These are phyloP conservation scores for Nevesoporus exiguus DNA, from an alignment of 768 basidiomycete genomes.

Conservation along the genomic window DNA sequence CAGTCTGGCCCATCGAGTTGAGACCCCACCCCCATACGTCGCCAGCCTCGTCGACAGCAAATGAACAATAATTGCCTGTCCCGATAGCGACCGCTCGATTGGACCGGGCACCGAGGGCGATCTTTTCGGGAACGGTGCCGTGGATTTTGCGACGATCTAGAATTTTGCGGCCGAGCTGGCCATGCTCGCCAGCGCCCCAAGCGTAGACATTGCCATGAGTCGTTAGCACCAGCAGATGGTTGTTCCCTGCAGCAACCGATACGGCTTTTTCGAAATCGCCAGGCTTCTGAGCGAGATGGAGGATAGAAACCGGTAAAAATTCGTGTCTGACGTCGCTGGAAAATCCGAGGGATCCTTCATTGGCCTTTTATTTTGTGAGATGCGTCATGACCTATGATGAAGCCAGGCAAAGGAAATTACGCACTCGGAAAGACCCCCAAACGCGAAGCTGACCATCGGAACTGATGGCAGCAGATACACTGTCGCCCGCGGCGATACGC, in stretches of 20 bases:
- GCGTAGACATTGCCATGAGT: conserved; percentile 84
- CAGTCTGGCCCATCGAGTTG: conserved; percentile 84
- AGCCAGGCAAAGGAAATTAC: conserved; percentile 22
- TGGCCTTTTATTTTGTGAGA: conserved; percentile 43
- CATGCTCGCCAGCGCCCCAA: conserved; percentile 89
- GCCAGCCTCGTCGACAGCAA: conserved; percentile 82
- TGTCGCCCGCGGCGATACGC: conserved; percentile 80
- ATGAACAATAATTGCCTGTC: conserved; percentile 83
- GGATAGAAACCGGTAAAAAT: conserved; percentile 57
- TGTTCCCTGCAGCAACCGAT: conserved; percentile 75
- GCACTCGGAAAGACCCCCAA: conserved; percentile 89
- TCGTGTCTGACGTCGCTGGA: conserved; percentile 64
- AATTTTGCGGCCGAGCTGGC: conserved; percentile 88
- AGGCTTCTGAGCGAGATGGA: conserved; percentile 57
- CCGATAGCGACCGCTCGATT: conserved; percentile 70
- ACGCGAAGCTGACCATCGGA: conserved; percentile 76
- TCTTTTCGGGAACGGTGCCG: conserved; percentile 84
- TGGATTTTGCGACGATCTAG: conserved; percentile 85
- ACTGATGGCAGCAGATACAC: conserved; percentile 81
- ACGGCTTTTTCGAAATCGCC: conserved; percentile 70
- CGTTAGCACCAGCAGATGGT: conserved; percentile 88
- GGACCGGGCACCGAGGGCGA: conserved; percentile 66
- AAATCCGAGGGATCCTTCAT: conserved; percentile 85
- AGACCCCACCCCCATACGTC: conserved; percentile 95
- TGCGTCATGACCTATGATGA: conserved; percentile 1